Evolutionary conservation across 179 eudicot genomes (phyloP).

Genomic region (Spinacia oleracea): DNA sequence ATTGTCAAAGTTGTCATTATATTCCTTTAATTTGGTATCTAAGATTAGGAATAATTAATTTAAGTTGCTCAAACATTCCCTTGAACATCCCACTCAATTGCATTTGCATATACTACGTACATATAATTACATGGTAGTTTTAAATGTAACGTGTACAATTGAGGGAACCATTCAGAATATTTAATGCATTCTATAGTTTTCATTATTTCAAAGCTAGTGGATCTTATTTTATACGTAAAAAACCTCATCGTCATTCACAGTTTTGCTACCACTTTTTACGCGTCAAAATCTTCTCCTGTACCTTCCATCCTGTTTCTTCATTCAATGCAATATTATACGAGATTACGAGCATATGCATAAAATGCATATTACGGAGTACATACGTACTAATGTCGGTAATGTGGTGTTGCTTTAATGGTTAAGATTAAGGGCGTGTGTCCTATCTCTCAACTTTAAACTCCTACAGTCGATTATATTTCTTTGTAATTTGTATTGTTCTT

Average conservation of each 20-base stretch:
- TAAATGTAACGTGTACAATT: constrained; percentile 24
- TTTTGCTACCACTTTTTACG: not conserved
- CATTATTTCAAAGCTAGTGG: not conserved
- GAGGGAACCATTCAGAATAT: not conserved
- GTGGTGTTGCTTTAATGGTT: too few species aligned
- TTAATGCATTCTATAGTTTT: constrained; percentile 17
- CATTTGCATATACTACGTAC: not conserved
- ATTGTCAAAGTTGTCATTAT: too few species aligned
- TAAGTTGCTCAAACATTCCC: not conserved
- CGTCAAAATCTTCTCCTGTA: constrained; percentile 1
- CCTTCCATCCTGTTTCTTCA: not conserved
- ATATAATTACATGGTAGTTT: constrained; percentile 10
- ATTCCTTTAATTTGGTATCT: too few species aligned
- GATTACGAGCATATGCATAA: too few species aligned
- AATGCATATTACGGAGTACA: too few species aligned
- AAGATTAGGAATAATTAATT: too few species aligned
- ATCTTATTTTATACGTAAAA: not conserved
- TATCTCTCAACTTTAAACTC: too few species aligned
- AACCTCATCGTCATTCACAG: not conserved
- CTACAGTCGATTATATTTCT: too few species aligned
- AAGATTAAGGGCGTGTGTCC: too few species aligned
- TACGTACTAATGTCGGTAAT: too few species aligned
- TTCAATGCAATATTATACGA: not conserved
- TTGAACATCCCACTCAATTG: not conserved
- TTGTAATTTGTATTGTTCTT: too few species aligned